Percentiles rank a stretch among this genome's conserved stretches.
phyloP scores from a whole-genome alignment of 2,329 filamentous ascomycete genomes.

The Leptographium galeiforme region DNA sequence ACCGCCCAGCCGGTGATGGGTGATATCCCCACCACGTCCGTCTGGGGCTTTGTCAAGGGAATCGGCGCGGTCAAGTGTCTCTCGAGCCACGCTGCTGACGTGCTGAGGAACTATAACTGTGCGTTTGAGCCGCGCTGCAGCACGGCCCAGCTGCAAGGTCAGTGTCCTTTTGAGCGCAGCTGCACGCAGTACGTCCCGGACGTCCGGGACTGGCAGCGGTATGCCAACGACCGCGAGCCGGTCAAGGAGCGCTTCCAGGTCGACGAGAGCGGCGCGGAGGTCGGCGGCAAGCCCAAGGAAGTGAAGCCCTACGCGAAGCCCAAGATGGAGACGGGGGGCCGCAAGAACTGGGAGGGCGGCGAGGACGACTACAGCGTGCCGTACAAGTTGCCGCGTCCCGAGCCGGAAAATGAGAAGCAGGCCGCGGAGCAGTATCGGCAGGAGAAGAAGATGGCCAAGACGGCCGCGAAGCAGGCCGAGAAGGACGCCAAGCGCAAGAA shows the following conservation, averaged over 20 bases:
- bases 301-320: too few relatives aligned
- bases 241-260: not conserved
- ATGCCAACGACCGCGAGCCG: not conserved
- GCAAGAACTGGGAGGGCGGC: not conserved
- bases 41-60: constrained; percentile 4
- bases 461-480: not conserved
- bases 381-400: not conserved
- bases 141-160: not conserved
- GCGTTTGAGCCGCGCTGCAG: not conserved
- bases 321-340: not conserved
- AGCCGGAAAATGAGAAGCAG: not conserved
- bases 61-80: constrained; percentile 6
- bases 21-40: not conserved
- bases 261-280: not conserved
- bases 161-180: constrained; percentile 2
- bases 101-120: not conserved
- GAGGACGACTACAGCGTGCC: not conserved
- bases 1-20: constrained; percentile 6
- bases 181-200: constrained; percentile 3
- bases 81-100: constrained; percentile 1
- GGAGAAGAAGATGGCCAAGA: not conserved
- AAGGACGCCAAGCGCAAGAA: not conserved
- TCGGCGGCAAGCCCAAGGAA: too few relatives aligned
- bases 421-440: not conserved
- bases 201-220: constrained; percentile 1